Evolutionary conservation across 2,329 filamentous ascomycete genomes (phyloP).

Genomic region (Trichoderma sp.): DNA sequence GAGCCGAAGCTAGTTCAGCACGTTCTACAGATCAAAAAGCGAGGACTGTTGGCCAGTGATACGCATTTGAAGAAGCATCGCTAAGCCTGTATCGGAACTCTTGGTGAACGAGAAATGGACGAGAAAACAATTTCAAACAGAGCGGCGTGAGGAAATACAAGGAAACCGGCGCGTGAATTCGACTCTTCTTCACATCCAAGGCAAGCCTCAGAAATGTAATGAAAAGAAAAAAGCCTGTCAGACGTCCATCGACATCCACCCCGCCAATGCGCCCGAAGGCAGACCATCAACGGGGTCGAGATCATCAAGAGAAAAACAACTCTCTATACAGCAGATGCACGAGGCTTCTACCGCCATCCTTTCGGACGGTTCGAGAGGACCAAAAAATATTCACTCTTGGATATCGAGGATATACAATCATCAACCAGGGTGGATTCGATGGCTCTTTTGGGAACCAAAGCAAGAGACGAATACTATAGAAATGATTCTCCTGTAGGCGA

Average conservation of each 20-base stretch:
- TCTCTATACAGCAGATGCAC: slow-evolving; percentile 68
- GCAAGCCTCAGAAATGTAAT: slow-evolving; percentile 50
- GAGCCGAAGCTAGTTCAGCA: too few relatives aligned
- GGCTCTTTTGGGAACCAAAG: slow-evolving; percentile 91
- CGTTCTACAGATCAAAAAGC: too few relatives aligned
- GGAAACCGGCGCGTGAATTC: too few relatives aligned
- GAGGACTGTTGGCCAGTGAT: too few relatives aligned
- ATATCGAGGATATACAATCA: slow-evolving; percentile 83
- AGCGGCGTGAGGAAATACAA: slow-evolving; percentile 43
- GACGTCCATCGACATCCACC: slow-evolving; percentile 87
- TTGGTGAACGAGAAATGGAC: too few relatives aligned
- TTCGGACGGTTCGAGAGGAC: slow-evolving; percentile 62
- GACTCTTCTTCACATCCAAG: slow-evolving; percentile 54
- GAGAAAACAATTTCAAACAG: too few relatives aligned
- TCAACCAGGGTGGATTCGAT: slow-evolving; percentile 96
- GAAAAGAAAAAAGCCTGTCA: slow-evolving; percentile 73
- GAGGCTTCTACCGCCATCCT: slow-evolving; percentile 55
- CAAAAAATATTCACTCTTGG: slow-evolving; percentile 76
- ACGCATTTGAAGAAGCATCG: too few relatives aligned
- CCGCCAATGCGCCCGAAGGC: slow-evolving; percentile 74
- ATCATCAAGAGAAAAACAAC: slow-evolving; percentile 76
- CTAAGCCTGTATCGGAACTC: too few relatives aligned
- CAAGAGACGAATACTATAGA: slow-evolving; percentile 95
- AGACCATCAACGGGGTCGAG: slow-evolving; percentile 73
- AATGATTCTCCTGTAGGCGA: slow-evolving; percentile 75